Evolutionary conservation across 345 rosid species (phyloP).

Genomic region (Iberis pinnata): DNA sequence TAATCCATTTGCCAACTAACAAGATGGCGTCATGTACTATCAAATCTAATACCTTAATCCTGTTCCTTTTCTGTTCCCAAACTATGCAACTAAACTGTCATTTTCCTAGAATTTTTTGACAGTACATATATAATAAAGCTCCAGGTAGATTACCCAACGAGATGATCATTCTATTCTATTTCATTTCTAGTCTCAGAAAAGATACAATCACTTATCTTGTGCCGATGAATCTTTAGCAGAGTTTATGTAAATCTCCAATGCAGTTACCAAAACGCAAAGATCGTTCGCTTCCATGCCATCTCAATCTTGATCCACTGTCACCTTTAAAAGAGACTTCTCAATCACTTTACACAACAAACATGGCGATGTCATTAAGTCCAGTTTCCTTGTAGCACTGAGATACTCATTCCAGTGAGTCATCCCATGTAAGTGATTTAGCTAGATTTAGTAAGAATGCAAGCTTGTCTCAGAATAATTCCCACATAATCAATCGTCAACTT

Average conservation of each 20-base stretch:
- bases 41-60: slow-evolving; percentile 11
- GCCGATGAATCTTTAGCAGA: too few species aligned
- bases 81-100: slow-evolving; percentile 21
- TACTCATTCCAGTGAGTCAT: too few species aligned
- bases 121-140: slow-evolving; percentile 14
- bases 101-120: slow-evolving; percentile 7
- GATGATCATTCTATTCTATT: slow-evolving; percentile 13
- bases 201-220: slow-evolving; percentile 22
- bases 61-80: slow-evolving; percentile 1
- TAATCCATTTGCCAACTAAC: slow-evolving; percentile 33
- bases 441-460: too few species aligned
- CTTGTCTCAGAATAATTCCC: too few species aligned
- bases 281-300: not conserved
- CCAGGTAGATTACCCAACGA: slow-evolving; percentile 15
- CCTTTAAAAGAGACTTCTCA: slow-evolving; percentile 24
- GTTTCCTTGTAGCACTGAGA: too few species aligned
- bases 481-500: too few species aligned
- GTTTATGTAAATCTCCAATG: not conserved
- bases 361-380: too few species aligned
- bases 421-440: too few species aligned
- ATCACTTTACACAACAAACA: too few species aligned
- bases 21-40: slow-evolving; percentile 15
- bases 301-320: not conserved
- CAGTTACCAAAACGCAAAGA: slow-evolving; percentile 7
- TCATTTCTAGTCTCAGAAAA: slow-evolving; percentile 14